phyloP scores from a whole-genome alignment of 2,329 filamentous ascomycete genomes.

The Annulohypoxylon truncatum region DNA sequence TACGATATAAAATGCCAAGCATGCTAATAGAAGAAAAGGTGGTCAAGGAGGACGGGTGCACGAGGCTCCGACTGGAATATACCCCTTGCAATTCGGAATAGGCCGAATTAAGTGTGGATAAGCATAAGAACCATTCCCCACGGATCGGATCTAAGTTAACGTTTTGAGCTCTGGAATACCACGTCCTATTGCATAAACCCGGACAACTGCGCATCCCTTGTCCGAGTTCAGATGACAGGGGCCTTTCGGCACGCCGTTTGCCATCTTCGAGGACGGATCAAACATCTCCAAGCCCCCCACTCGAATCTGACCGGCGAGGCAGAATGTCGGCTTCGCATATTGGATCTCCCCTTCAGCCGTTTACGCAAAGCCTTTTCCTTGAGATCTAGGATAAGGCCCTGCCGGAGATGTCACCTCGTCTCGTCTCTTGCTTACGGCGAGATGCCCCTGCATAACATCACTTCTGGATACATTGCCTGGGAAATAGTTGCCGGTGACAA shows the following conservation, averaged over 20 bases:
- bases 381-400: conserved; percentile 17
- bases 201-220: conserved; percentile 21
- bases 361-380: conserved; percentile 18
- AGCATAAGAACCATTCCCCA: conserved; percentile 28
- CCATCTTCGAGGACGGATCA: conserved; percentile 15
- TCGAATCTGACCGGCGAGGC: conserved; percentile 15
- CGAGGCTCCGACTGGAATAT: neutral
- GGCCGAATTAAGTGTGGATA: conserved; percentile 26
- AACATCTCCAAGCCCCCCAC: conserved; percentile 20
- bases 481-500: conserved; percentile 16
- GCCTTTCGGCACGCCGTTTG: conserved; percentile 19
- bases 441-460: conserved; percentile 31
- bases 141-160: conserved; percentile 7
- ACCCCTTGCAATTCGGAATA: conserved; percentile 10
- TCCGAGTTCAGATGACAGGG: conserved; percentile 36
- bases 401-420: conserved; percentile 26
- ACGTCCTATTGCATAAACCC: conserved; percentile 25
- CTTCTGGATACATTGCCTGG: conserved; percentile 13
- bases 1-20: neutral
- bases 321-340: conserved; percentile 27
- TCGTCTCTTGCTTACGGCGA: conserved; percentile 12
- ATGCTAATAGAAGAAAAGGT: neutral
- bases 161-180: neutral
- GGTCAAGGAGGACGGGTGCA: conserved; percentile 15
- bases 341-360: conserved; percentile 7